Evolutionary conservation across 2,329 filamentous ascomycete genomes (phyloP).

Genomic region (Trichoderma atroviride): DNA sequence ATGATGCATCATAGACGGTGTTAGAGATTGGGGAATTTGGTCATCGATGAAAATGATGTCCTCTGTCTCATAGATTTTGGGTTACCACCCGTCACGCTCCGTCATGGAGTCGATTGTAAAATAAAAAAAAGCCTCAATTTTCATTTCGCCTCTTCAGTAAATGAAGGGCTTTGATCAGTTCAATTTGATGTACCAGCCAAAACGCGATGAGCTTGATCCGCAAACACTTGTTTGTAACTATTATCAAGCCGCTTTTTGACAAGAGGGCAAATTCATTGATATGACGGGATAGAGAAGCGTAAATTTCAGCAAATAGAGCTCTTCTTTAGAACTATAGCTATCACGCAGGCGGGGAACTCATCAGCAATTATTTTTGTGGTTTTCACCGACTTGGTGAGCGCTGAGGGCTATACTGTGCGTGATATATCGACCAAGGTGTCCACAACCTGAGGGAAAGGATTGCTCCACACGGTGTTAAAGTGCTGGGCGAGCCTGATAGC

Average conservation of each 20-base stretch:
- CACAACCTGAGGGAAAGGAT: conserved; percentile 16
- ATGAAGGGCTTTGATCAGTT: conserved; percentile 39
- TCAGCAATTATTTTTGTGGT: neutral
- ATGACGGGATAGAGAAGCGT: neutral
- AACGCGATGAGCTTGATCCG: neutral
- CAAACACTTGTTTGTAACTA: conserved; percentile 3
- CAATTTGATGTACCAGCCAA: neutral
- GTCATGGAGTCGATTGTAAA: conserved; percentile 46
- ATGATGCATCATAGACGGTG: conserved; percentile 46
- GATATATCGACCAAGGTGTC: conserved; percentile 17
- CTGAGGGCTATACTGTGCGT: conserved; percentile 21
- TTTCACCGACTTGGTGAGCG: conserved; percentile 16
- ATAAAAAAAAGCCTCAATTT: conserved; percentile 47
- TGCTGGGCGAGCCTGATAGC: conserved; percentile 31
- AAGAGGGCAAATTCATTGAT: neutral
- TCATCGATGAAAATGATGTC: conserved; percentile 37
- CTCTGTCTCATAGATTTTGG: conserved; percentile 42
- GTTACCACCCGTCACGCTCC: conserved; percentile 39
- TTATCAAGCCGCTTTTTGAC: no score
- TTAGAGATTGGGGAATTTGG: conserved; percentile 43
- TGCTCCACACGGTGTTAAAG: conserved; percentile 41
- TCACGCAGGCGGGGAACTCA: conserved; percentile 6
- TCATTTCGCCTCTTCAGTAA: conserved; percentile 43
- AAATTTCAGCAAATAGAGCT: neutral
- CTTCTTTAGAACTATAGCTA: neutral